phyloP scores from a whole-genome alignment of 805 yeast species.

The Monosporozyma yasuniensis region DNA sequence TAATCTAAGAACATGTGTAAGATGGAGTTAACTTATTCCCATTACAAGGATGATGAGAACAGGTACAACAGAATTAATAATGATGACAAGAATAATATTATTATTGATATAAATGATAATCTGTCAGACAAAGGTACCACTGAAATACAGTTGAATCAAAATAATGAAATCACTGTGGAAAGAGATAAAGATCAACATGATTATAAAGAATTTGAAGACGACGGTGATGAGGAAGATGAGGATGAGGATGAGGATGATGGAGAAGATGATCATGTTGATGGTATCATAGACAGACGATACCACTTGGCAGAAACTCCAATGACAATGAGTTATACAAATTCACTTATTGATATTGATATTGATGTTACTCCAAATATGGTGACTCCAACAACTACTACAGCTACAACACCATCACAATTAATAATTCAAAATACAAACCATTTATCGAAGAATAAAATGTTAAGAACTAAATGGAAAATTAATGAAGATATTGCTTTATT shows the following conservation, averaged over 20 bases:
- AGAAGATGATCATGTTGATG: not conserved
- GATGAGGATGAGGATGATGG: not conserved
- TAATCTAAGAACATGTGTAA: not conserved
- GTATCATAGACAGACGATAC: not conserved
- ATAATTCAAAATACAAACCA: not conserved
- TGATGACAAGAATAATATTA: too few relatives aligned
- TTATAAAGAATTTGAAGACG: not conserved
- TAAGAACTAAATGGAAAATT: constrained; percentile 20
- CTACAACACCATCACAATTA: not conserved
- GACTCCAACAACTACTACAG: not conserved
- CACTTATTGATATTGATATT: not conserved
- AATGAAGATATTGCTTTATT: constrained; percentile 19
- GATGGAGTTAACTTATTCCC: not conserved
- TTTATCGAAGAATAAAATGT: constrained; percentile 5
- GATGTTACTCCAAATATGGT: not conserved
- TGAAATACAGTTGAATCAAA: not conserved
- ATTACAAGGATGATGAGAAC: not conserved
- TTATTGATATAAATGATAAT: not conserved
- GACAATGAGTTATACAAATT: not conserved
- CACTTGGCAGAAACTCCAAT: not conserved
- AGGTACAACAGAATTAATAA: not conserved
- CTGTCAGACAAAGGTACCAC: not conserved
- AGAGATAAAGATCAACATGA: too few relatives aligned
- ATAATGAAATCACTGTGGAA: too few relatives aligned
- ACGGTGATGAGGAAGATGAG: not conserved